phyloP scores from a whole-genome alignment of 352 stramenopile species.

The Pythium phragmiticola region DNA sequence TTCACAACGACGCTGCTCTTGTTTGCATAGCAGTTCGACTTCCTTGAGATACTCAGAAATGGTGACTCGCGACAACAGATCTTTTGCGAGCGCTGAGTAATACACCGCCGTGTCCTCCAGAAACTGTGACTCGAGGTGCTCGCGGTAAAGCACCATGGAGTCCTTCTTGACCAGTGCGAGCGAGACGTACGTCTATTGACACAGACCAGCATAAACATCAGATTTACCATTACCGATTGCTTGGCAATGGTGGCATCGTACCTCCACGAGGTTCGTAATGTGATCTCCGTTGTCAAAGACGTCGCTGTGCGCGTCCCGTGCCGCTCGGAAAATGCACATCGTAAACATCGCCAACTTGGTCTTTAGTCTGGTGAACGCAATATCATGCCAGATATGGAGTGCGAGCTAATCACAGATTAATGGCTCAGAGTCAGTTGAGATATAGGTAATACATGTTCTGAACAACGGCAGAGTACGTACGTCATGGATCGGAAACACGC shows the following conservation, averaged over 20 bases:
- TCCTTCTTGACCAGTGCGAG: slow-evolving; percentile 74
- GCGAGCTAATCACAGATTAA: slow-evolving; percentile 45
- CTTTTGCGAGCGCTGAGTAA: slow-evolving; percentile 63
- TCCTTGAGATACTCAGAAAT: slow-evolving; percentile 78
- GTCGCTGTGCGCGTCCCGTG: slow-evolving; percentile 51
- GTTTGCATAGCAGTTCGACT: slow-evolving; percentile 65
- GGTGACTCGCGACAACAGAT: slow-evolving; percentile 58
- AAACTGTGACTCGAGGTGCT: slow-evolving; percentile 74
- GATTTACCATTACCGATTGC: neutral
- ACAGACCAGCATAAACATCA: neutral
- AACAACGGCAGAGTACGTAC: slow-evolving; percentile 27
- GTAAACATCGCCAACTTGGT: slow-evolving; percentile 61
- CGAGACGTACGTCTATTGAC: slow-evolving; percentile 69
- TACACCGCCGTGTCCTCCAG: slow-evolving; percentile 64
- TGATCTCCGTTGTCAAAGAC: slow-evolving; percentile 74
- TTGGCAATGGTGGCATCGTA: slow-evolving; percentile 13
- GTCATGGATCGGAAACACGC: slow-evolving; percentile 81
- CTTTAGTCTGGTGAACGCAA: slow-evolving; percentile 70
- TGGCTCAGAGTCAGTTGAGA: neutral
- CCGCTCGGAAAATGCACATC: slow-evolving; percentile 62
- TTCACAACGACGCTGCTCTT: slow-evolving; percentile 83
- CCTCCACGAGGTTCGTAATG: slow-evolving; percentile 68
- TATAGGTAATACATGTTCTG: neutral
- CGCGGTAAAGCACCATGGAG: slow-evolving; percentile 77
- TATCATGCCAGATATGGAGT: slow-evolving; percentile 85